phyloP scores from a whole-genome alignment of 139 green algal species.

The Deuterostichococcus epilithicus region DNA sequence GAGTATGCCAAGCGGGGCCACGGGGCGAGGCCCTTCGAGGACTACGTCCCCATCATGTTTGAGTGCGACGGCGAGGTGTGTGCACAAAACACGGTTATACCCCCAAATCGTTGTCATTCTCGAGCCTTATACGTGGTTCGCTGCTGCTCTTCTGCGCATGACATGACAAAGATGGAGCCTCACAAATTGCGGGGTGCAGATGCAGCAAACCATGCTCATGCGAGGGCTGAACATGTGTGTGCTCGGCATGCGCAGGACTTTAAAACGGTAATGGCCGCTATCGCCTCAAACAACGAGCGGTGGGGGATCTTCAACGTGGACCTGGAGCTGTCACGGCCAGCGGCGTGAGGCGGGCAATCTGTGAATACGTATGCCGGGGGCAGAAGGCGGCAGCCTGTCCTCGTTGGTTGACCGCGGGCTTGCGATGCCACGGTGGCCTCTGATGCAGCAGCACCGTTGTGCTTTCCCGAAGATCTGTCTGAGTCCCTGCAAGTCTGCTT shows the following conservation, averaged over 20 bases:
- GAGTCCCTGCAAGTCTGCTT: no score
- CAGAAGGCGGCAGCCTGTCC: no score
- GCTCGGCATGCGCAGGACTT: slow-evolving; percentile 34
- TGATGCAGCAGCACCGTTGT: no score
- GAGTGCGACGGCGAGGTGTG: slow-evolving; percentile 36
- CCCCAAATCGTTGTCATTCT: not conserved
- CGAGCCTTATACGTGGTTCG: not conserved
- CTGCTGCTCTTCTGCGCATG: not conserved
- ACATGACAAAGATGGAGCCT: not conserved
- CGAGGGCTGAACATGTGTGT: not conserved
- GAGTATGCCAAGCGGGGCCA: slow-evolving; percentile 50
- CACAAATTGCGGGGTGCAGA: not conserved
- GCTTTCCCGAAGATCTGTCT: no score
- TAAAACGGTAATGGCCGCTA: slow-evolving; percentile 53
- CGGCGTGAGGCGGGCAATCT: no score
- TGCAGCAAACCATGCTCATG: not conserved
- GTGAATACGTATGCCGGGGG: no score
- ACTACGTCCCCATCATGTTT: slow-evolving; percentile 52
- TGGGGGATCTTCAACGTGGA: slow-evolving; percentile 50
- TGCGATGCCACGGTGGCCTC: no score
- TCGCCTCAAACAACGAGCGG: slow-evolving; percentile 56
- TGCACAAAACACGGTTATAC: not conserved
- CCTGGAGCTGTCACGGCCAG: slow-evolving; percentile 20
- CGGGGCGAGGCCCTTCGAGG: slow-evolving; percentile 53
- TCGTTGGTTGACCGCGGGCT: no score